These are phyloP conservation scores for Cymodocea nodosa DNA, from an alignment of 116 monocot species.

Conservation along the genomic window DNA sequence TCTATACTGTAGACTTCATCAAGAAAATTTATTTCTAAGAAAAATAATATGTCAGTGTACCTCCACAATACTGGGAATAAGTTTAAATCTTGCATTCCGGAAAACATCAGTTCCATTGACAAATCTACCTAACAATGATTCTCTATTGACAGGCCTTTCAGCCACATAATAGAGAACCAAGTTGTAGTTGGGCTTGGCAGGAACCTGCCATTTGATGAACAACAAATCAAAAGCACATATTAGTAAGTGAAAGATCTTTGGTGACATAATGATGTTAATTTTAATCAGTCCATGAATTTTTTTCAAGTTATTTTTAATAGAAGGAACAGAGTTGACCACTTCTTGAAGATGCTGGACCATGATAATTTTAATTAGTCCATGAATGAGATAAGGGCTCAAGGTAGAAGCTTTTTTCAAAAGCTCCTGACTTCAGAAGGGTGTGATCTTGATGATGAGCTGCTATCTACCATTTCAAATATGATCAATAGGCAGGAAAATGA, in stretches of 20 bases:
- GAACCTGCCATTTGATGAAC: slow-evolving; percentile 37
- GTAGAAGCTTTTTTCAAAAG: no score
- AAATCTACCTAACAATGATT: slow-evolving; percentile 75
- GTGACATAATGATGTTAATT: neutral
- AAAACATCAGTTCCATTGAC: slow-evolving; percentile 71
- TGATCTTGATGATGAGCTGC: no score
- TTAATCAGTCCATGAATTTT: no score
- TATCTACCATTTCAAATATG: no score
- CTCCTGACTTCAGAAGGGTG: no score
- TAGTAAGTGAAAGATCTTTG: neutral
- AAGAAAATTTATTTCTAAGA: neutral
- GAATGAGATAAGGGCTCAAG: no score
- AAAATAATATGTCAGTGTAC: slow-evolving; percentile 19
- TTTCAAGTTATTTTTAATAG: no score
- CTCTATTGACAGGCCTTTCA: slow-evolving; percentile 67
- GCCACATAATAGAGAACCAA: slow-evolving; percentile 83
- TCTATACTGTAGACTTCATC: no score
- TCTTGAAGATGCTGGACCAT: no score
- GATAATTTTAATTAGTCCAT: no score
- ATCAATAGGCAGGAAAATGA: no score
- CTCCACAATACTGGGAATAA: slow-evolving; percentile 91
- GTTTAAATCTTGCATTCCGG: slow-evolving; percentile 88
- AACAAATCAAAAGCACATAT: slow-evolving; percentile 1
- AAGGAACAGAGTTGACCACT: no score
- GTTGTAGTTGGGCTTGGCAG: slow-evolving; percentile 83